Evolutionary conservation across 257 asterid genomes (phyloP).

Genomic region (Solanum chaucha): DNA sequence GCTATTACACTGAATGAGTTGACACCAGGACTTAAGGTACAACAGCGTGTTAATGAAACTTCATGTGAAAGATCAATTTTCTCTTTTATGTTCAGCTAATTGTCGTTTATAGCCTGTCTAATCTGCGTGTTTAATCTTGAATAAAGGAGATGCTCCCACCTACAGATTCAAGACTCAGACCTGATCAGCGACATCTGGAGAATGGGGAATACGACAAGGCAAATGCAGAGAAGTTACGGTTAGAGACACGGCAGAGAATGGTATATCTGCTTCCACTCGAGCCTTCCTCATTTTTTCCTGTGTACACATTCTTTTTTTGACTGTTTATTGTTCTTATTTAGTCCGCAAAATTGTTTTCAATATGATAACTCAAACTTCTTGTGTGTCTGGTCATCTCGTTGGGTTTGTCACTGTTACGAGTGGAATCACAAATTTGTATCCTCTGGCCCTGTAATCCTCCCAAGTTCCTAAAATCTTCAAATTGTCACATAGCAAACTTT

Average conservation of each 20-base stretch:
- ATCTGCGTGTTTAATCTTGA: slow-evolving; percentile 37
- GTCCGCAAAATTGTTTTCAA: not conserved
- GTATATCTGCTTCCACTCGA: slow-evolving; percentile 16
- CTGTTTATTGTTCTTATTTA: not conserved
- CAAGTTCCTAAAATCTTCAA: not conserved
- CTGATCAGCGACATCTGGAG: slow-evolving; percentile 86
- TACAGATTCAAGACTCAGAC: slow-evolving; percentile 90
- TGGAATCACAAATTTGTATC: not conserved
- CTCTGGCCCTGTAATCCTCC: not conserved
- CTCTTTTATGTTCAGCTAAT: slow-evolving; percentile 10
- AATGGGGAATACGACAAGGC: slow-evolving; percentile 89
- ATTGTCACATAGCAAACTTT: not conserved
- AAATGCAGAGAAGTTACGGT: slow-evolving; percentile 70
- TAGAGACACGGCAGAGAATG: slow-evolving; percentile 88
- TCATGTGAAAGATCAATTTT: not conserved
- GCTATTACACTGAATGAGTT: slow-evolving; percentile 81
- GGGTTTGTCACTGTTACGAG: not conserved
- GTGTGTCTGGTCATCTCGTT: not conserved
- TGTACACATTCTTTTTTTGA: not conserved
- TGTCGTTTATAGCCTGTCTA: slow-evolving; percentile 37
- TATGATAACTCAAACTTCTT: not conserved
- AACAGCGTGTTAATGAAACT: not conserved
- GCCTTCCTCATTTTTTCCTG: not conserved
- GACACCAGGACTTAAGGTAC: slow-evolving; percentile 81
- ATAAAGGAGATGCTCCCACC: slow-evolving; percentile 95